Evolutionary conservation across 2,329 filamentous ascomycete genomes (phyloP), one percentile per base, ranked within the genome.

Genomic region (Clonostachys rhizophaga): DNA sequence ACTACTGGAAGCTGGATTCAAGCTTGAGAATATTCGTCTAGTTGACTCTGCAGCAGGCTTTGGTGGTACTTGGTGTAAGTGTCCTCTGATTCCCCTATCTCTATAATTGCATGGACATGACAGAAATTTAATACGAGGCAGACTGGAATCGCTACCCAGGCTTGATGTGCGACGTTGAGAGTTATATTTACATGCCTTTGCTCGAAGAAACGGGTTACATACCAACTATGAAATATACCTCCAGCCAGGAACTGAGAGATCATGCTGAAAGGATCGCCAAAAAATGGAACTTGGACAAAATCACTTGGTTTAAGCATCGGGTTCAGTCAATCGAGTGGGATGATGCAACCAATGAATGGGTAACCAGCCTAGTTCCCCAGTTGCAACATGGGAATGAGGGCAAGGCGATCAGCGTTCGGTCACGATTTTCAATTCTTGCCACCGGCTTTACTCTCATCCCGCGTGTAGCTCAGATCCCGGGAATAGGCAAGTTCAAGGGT

Each of bases 151-250:
- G 72, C 0, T 78, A 75, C 47, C 73, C 74, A 0, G 74, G 72
- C 1, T 56, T 75, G 8, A 66, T 68, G 52, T 84, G 80, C 55
- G 81, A 86, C 54, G 63, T 82, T 4, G 81, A 85, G 58, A 69
- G 70, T 44, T 82, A 78, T 53, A 66, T 72, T 14, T 85, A 84
- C 54, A 61, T 84, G 62, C 79, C 80, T 5, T 59, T 82, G 11
- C 67, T 84, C 3, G 80, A 84, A 50, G 79, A 84, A 58, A 81
- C 70, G 3, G 74, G 73, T 0, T 83, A 81, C 54, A 71, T 83
- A 57, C 82, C 81, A 0, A 74, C 65, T 13, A 65, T 76, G 40
- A 68, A 69, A 40, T 78, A 76, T 51, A 61, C 69, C 0, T 61
- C 61, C 11, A 73, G 70, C 0, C 52, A 59, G 4, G 75, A 79